Base-by-base conservation (phyloP, 495 filamentous ascomycete genomes). In the Annulohypoxylon nitens region DNA sequence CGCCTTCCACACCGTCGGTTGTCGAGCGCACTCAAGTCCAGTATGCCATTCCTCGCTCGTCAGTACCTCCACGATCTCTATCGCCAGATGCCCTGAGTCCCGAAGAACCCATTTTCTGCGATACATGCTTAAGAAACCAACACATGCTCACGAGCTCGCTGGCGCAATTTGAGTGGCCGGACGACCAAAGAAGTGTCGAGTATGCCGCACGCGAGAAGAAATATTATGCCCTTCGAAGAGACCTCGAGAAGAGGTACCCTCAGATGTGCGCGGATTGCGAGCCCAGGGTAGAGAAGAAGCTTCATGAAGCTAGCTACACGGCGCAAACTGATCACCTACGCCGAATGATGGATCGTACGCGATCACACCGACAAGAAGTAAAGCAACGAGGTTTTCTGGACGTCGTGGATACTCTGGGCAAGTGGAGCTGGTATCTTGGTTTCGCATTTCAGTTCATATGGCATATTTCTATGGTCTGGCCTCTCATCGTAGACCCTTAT, bases 181-280 rank as follows among this genome's bases (percentile, higher is more conserved):
- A 90, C 18, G 82, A 90, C 16, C 86, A 91, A n/a, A 86, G 92
- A 59, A 88, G 90, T 16, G 74, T 82, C 4, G 91, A 93, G 75
- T 79, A 84, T 43, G 84, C 86, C 33, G 90, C 75, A 51, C 76
- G 80, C 58, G 83, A 85, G 76, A 79, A 75, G 54, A 83, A 86
- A 45, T 90, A 90, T 71, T 87, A 86, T 54, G 81, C 82, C 33
- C 94, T 90, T 74, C 88, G 88, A 55, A 82, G 81, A 59, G 83
- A 87, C 37, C 83, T 96, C 43, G 93, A 97, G 80, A 83, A 89
- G 67, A 86, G 88, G 55, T 97, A 96, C 79, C 94, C 94, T 10
- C 93, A 94, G 75, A 89, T 97, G 33, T 97, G 94, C 83, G 87
- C 85, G 58, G 82, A 88, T 16, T 97, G 94, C 78, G 89, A 91